Conservation (phyloP, 495 filamentous ascomycete species). For the Xanthoparmelia taractica region DNA sequence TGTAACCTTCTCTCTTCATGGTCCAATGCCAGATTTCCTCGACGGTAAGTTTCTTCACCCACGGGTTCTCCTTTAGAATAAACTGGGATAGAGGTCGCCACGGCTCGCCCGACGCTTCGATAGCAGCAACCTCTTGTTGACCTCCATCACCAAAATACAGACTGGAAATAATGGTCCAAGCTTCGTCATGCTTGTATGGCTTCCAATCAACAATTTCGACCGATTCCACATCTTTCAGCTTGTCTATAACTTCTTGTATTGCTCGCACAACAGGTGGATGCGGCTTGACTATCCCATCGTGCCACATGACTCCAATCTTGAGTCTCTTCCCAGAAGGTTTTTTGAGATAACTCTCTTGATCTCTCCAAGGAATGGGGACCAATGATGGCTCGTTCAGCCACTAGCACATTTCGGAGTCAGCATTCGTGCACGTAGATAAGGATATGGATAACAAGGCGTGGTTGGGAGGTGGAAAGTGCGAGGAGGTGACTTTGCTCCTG, state of each 20-base stretch:
- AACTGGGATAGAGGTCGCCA: slow-evolving; percentile 49
- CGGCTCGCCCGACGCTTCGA: slow-evolving; percentile 47
- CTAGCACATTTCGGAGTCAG: too few species aligned
- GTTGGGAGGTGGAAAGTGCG: too few species aligned
- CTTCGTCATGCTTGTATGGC: slow-evolving; percentile 53
- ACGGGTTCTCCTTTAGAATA: slow-evolving; percentile 47
- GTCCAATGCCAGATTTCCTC: slow-evolving; percentile 41
- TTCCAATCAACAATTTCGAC: slow-evolving; percentile 59
- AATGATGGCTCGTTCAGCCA: slow-evolving; percentile 55
- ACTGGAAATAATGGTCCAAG: slow-evolving; percentile 51
- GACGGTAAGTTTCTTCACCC: slow-evolving; percentile 35
- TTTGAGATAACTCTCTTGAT: slow-evolving; percentile 21
- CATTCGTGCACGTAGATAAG: too few species aligned
- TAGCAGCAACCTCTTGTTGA: slow-evolving; percentile 36
- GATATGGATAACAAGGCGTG: too few species aligned
- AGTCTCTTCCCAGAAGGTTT: slow-evolving; percentile 39
- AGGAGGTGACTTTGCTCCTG: too few species aligned
- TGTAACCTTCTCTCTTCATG: slow-evolving; percentile 48
- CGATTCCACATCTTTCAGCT: slow-evolving; percentile 40
- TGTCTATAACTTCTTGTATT: slow-evolving; percentile 47
- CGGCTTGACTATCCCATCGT: slow-evolving; percentile 62
- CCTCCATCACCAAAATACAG: slow-evolving; percentile 54
- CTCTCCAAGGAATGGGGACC: slow-evolving; percentile 54
- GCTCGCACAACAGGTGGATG: slow-evolving; percentile 63
- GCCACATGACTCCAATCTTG: slow-evolving; percentile 60